A percentile compares a stretch with the other conserved stretches of the same genome.
phyloP scores from a whole-genome alignment of 441 rosid genomes.

The Erodium texanum region DNA sequence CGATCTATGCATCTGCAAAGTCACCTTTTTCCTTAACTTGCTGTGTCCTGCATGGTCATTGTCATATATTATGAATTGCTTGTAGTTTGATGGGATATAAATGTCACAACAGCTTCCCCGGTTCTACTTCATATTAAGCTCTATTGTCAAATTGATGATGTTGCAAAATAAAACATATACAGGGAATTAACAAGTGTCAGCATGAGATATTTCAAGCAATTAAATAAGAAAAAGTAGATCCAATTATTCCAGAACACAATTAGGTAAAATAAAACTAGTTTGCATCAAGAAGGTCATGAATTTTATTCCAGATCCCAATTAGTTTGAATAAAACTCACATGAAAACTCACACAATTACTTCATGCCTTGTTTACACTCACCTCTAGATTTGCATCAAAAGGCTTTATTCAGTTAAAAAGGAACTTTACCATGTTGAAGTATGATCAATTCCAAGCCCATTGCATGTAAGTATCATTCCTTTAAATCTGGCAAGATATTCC shows the following conservation, averaged over 20 bases:
- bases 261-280: no score
- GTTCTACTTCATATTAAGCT: no score
- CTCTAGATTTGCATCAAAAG: neutral
- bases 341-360: neutral
- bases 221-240: neutral
- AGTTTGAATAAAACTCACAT: neutral
- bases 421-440: conserved; percentile 42
- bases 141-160: no score
- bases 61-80: neutral
- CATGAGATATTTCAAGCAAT: no score
- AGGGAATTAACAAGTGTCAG: no score
- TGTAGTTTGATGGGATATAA: no score
- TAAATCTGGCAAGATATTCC: conserved; percentile 81
- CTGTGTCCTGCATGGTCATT: conserved; percentile 39
- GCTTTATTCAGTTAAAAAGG: neutral
- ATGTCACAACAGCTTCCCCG: no score
- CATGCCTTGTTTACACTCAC: neutral
- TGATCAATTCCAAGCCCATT: conserved; percentile 70
- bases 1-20: conserved; percentile 32
- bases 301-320: no score
- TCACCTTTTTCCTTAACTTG: conserved; percentile 43
- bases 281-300: no score
- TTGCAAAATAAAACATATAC: no score
- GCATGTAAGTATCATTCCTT: conserved; percentile 84
- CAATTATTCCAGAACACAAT: neutral